Conservation (phyloP, 2,329 filamentous ascomycete genomes). For the Trichophyton schoenleinii region DNA sequence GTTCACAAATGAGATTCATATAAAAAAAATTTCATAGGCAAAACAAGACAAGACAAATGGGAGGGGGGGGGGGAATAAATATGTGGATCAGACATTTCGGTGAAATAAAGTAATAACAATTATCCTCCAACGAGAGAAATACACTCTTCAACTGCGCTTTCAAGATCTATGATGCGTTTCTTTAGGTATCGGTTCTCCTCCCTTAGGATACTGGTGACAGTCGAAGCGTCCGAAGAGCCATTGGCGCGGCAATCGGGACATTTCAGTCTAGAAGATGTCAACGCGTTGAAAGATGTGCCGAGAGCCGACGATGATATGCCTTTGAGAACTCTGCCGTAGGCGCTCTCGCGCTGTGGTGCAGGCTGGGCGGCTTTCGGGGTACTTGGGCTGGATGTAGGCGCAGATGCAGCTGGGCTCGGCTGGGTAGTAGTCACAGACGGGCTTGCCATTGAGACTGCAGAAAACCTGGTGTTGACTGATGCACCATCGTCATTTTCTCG, state of each 20-base stretch:
- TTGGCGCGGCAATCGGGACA: conserved; percentile 33
- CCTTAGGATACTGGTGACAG: conserved; percentile 39
- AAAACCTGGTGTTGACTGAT: conserved; percentile 24
- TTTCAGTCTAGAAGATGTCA: conserved; percentile 18
- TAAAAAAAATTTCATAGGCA: neutral
- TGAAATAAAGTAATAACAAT: neutral
- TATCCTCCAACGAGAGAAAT: conserved; percentile 38
- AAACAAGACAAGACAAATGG: neutral
- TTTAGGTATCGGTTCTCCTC: conserved; percentile 45
- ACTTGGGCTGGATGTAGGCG: conserved; percentile 14
- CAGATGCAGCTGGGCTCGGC: neutral
- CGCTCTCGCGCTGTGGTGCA: conserved; percentile 19
- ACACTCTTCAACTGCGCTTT: conserved; percentile 44
- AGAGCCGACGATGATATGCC: conserved; percentile 26
- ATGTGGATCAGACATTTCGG: neutral
- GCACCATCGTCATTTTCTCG: conserved; percentile 25
- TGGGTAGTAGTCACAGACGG: conserved; percentile 11
- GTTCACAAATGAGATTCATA: conserved; percentile 1
- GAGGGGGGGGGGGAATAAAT: neutral
- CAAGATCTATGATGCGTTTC: conserved; percentile 40
- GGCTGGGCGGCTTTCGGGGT: conserved; percentile 20
- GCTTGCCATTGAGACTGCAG: conserved; percentile 23
- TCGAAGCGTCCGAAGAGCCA: conserved; percentile 40
- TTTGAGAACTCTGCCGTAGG: conserved; percentile 35
- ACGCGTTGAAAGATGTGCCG: conserved; percentile 21